Base-by-base conservation (phyloP, 345 rosid species). In the Salix udensis region DNA sequence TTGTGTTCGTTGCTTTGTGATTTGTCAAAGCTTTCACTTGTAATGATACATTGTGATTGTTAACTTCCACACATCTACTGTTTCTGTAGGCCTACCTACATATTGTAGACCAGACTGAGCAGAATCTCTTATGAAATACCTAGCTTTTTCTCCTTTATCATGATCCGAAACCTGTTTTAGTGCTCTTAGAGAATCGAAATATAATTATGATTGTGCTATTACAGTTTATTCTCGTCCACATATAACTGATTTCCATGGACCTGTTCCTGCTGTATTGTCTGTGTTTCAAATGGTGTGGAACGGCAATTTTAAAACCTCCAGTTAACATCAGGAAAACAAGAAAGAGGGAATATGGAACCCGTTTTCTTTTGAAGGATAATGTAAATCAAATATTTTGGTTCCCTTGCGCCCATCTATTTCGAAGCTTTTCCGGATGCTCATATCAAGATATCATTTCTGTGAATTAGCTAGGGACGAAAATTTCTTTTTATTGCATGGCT, bases 11-110 rank as follows among this genome's bases (percentile, higher is more conserved):
- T 24, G n/a, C 79, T 66, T 82, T 72, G 74, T 76, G 72, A 74
- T 85, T n/a, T 88, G 88, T 86, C 37, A 36, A 36, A 36, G 37
- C 37, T 36, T 36, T 36, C 37, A 36, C 83, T 77, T 80, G 85
- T 79, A 76, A 78, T 76, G 77, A 75, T 66, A 36, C 55, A 66
- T 24, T 61, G 77, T 76, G 79, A 73, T 77, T 73, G 77, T 53
- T 76, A 73, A 82, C 84, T 39, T 48, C 64, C 79, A 68, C 58
- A 28, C 71, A 70, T 60, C 50, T 67, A 77, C 46, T 53, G 72
- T 68, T 68, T 73, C 74, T 39, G 77, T 74, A 65, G 82, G 68
- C 67, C 75, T 80, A 36, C 69, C 48, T 67, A 62, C 68, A 12
- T 77, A 48, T 67, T 30, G 74, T 16, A 53, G 60, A 34, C 65